Percentiles rank a stretch among this genome's conserved stretches.
These are phyloP conservation scores for Sutorius eximius DNA, from an alignment of 1,284 basidiomycete species.

Conservation along the genomic window DNA sequence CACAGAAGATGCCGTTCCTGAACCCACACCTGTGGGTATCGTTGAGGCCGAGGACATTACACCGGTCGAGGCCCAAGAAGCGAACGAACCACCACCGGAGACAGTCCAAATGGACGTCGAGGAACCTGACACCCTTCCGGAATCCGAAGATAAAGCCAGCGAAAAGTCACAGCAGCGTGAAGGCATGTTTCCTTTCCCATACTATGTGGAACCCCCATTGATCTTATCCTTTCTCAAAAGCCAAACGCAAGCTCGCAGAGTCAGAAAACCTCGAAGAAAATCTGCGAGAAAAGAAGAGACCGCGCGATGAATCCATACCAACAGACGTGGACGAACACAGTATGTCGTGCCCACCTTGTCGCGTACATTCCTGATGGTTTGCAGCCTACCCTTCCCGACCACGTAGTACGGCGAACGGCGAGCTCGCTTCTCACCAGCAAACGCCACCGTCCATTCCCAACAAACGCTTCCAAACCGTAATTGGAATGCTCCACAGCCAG, in stretches of 20 bases:
- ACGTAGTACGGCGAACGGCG: slow-evolving; percentile 16
- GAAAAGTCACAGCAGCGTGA: slow-evolving; percentile 22
- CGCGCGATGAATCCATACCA: slow-evolving; percentile 58
- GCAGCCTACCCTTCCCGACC: slow-evolving; percentile 22
- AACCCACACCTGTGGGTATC: slow-evolving; percentile 9
- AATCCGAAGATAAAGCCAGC: slow-evolving; percentile 12
- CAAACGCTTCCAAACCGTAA: slow-evolving; percentile 79
- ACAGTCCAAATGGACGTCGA: slow-evolving; percentile 18
- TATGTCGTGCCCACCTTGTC: slow-evolving; percentile 20
- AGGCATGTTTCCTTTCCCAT: slow-evolving; percentile 12
- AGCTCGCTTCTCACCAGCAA: slow-evolving; percentile 27
- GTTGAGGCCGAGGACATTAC: slow-evolving; percentile 14
- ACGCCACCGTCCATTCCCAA: slow-evolving; percentile 40
- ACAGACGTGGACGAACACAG: slow-evolving; percentile 63
- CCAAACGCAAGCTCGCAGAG: slow-evolving; percentile 68
- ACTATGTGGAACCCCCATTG: background rate
- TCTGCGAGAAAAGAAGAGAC: slow-evolving; percentile 59
- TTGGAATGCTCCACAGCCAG: slow-evolving; percentile 75
- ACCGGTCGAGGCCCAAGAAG: slow-evolving; percentile 11
- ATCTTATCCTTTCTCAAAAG: slow-evolving; percentile 35
- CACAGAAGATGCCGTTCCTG: slow-evolving; percentile 15
- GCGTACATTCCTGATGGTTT: slow-evolving; percentile 8
- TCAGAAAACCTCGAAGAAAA: slow-evolving; percentile 50
- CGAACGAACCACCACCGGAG: slow-evolving; percentile 3
- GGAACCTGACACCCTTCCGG: slow-evolving; percentile 15